phyloP scores from a whole-genome alignment of 352 stramenopile genomes.

The Aphanomyces invadans region DNA sequence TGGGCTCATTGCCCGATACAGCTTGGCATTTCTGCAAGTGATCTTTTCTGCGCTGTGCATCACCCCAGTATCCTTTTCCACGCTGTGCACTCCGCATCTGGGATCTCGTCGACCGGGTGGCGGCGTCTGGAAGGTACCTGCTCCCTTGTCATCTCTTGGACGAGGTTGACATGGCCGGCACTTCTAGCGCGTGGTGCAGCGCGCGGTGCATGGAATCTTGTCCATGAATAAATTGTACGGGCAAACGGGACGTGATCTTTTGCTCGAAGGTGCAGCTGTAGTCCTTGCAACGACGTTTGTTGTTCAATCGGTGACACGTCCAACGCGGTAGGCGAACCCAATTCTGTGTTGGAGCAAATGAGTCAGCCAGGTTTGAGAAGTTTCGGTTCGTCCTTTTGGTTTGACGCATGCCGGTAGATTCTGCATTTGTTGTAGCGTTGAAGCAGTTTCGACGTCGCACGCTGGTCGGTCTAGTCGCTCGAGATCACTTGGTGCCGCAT shows the following conservation, averaged over 20 bases:
- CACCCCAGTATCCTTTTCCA: conserved; percentile 66
- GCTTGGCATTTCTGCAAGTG: conserved; percentile 47
- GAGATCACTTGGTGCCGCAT: conserved; percentile 19
- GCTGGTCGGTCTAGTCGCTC: background rate
- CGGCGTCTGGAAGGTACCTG: conserved; percentile 47
- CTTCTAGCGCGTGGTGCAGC: conserved; percentile 52
- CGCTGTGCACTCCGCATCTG: conserved; percentile 71
- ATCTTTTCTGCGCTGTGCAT: conserved; percentile 51
- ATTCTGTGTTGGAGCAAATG: conserved; percentile 56
- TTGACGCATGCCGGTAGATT: background rate
- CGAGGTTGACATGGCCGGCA: background rate
- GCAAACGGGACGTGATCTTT: conserved; percentile 61
- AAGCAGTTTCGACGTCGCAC: conserved; percentile 1
- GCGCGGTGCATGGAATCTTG: conserved; percentile 64
- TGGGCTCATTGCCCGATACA: conserved; percentile 65
- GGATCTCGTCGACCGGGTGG: conserved; percentile 58
- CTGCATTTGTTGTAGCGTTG: background rate
- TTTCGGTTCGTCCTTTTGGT: background rate
- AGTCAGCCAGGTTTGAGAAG: conserved; percentile 45
- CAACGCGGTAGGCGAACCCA: conserved; percentile 11
- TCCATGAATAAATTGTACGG: conserved; percentile 57
- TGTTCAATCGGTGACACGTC: too few species aligned
- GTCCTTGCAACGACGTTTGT: too few species aligned
- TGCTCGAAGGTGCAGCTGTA: conserved; percentile 37
- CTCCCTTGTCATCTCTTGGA: background rate